Evolutionary conservation across 768 basidiomycete species (phyloP).

Genomic region (Coprinopsis marcescibilis): DNA sequence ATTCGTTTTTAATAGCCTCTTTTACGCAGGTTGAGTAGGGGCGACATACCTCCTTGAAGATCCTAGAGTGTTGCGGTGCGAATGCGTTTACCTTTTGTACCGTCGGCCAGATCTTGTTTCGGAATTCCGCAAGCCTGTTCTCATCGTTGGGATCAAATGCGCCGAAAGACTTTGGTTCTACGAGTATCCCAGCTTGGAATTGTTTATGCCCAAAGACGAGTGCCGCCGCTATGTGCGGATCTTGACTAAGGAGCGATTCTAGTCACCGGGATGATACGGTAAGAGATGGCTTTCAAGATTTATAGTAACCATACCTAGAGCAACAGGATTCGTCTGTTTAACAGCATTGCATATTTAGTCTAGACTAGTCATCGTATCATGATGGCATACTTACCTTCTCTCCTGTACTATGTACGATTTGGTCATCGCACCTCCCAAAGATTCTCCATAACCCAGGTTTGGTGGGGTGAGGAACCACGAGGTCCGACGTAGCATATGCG

Average conservation of each 20-base stretch:
- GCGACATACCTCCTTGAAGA: conserved; percentile 37
- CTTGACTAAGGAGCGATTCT: conserved; percentile 33
- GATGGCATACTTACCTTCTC: too few relatives aligned
- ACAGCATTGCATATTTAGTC: too few relatives aligned
- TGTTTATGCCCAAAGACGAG: conserved; percentile 35
- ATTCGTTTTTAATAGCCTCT: too few relatives aligned
- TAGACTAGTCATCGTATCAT: too few relatives aligned
- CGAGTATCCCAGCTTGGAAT: conserved; percentile 30
- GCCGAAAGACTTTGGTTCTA: conserved; percentile 22
- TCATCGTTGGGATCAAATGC: conserved; percentile 1
- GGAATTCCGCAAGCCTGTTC: background rate
- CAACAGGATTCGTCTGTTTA: conserved; percentile 32
- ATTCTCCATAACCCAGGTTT: conserved; percentile 30
- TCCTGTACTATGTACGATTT: conserved; percentile 37
- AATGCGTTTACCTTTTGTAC: conserved; percentile 31
- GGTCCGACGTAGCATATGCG: conserved; percentile 34
- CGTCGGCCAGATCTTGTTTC: conserved; percentile 9
- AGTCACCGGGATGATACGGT: conserved; percentile 9
- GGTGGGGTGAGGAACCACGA: conserved; percentile 35
- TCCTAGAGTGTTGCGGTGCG: conserved; percentile 38
- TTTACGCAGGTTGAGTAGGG: too few relatives aligned
- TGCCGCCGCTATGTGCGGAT: conserved; percentile 23
- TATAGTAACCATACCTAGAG: conserved; percentile 27
- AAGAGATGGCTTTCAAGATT: too few relatives aligned
- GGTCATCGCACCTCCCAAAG: conserved; percentile 38